phyloP scores from a whole-genome alignment of 2,329 filamentous ascomycete species.

The Tolypocladium sp. region DNA sequence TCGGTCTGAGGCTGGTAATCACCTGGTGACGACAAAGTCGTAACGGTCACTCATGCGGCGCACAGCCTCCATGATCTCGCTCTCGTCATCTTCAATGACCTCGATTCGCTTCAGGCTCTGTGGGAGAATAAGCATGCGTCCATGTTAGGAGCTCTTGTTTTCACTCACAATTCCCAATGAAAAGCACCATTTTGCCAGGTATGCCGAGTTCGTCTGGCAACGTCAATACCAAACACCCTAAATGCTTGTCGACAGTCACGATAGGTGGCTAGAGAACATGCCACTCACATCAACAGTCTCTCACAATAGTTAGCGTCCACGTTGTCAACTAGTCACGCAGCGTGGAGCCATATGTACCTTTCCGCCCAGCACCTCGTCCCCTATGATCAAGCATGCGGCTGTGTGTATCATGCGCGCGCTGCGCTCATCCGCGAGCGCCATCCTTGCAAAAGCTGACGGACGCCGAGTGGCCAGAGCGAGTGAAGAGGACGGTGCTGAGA shows the following conservation, averaged over 20 bases:
- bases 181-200: conserved; percentile 58
- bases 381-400: conserved; percentile 87
- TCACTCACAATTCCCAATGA: conserved; percentile 45
- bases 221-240: conserved; percentile 8
- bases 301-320: conserved; percentile 4
- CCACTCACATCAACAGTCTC: conserved; percentile 31
- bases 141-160: no score
- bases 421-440: conserved; percentile 36
- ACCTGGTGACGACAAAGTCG: conserved; percentile 87
- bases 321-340: not conserved
- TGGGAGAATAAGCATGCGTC: not conserved
- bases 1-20: conserved; percentile 1
- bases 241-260: not conserved
- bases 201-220: conserved; percentile 52
- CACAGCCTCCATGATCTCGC: conserved; percentile 81
- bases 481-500: conserved; percentile 28
- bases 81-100: conserved; percentile 87
- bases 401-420: conserved; percentile 69
- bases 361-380: conserved; percentile 91
- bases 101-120: conserved; percentile 75
- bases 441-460: conserved; percentile 19
- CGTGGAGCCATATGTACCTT: conserved; percentile 53
- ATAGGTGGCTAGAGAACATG: not conserved
- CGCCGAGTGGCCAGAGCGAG: conserved; percentile 21
- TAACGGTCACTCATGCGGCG: conserved; percentile 80